Evolutionary conservation across 352 stramenopile species (phyloP), one percentile per base, ranked within the genome.

Genomic region (Pythium sp.): DNA sequence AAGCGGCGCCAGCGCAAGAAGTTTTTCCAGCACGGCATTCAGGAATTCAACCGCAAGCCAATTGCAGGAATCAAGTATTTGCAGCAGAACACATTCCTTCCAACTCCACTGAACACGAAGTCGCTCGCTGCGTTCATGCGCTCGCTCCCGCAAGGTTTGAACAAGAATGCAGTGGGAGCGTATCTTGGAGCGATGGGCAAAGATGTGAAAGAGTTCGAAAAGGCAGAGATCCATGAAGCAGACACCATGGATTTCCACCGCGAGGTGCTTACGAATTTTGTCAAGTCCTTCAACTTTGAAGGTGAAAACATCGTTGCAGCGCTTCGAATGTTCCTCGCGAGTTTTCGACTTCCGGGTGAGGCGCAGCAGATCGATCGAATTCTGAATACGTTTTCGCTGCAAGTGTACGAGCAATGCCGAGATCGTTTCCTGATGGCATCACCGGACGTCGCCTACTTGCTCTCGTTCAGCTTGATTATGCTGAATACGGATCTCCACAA

Each of bases 31-130:
- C 81, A 91, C 41, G 90, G 93, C 2, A 95, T 98, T 55, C 71
- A 92, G 58, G 79, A 93, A 59, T 99, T 99, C 78, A 99, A 99
- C 72, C 82, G 88, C 20, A 95, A 95, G n/a, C 87, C 86, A 14
- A 78, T 97, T 14, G 85, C 89, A n/a, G 95, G 93, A 59, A 90
- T 98, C 74, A 84, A 88, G 67, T 94, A 93, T 57, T 75, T 95
- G 38, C 82, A 95, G 64, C 78, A 94, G 54, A 75, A 95, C 36
- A 69, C 71, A 0, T 92, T 97, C 55, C 43, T 98, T 14, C 87
- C 89, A 9, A 85, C 87, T 1, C 85, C 87, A 30, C 74, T 94
- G 20, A 79, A 97, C 61, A 79, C 90, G 32, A 69, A 80, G 58
- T 82, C 84, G 32, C 80, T 99, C 3, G 97, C 96, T 7, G 80